These are phyloP conservation scores for Mycena olivaceomarginata DNA, from an alignment of 768 basidiomycete genomes.

Conservation along the genomic window DNA sequence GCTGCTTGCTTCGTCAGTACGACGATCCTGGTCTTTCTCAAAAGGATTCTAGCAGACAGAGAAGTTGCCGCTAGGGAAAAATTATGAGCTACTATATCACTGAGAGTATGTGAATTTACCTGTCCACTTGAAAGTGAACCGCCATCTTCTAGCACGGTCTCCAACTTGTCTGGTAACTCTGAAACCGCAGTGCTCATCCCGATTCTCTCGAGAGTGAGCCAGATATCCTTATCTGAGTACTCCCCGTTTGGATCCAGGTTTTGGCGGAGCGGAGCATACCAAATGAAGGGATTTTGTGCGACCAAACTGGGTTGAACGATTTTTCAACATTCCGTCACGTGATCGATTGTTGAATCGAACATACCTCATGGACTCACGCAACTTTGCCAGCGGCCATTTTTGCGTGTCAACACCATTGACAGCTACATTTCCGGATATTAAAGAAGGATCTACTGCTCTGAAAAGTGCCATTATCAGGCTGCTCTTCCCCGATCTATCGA, in stretches of 20 bases:
- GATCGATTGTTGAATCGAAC: background rate
- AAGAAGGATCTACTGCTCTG: slow-evolving; percentile 30
- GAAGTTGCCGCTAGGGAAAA: slow-evolving; percentile 13
- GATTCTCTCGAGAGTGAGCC: slow-evolving; percentile 30
- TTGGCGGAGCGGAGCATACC: slow-evolving; percentile 25
- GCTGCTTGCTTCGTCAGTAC: slow-evolving; percentile 29
- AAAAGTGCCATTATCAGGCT: slow-evolving; percentile 39
- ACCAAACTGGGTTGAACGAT: slow-evolving; percentile 20
- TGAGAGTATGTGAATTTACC: background rate
- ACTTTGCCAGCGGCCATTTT: slow-evolving; percentile 4
- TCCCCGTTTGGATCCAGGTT: slow-evolving; percentile 20
- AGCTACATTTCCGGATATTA: slow-evolving; percentile 22
- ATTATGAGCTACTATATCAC: background rate
- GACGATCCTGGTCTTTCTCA: slow-evolving; percentile 10
- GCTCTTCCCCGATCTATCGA: slow-evolving; percentile 26
- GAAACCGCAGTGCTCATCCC: slow-evolving; percentile 24
- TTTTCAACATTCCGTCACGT: background rate
- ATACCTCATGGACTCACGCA: slow-evolving; percentile 35
- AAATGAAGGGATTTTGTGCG: slow-evolving; percentile 38
- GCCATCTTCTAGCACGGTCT: slow-evolving; percentile 29
- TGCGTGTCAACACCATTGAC: slow-evolving; percentile 33
- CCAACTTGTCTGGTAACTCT: slow-evolving; percentile 33
- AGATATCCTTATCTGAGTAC: slow-evolving; percentile 24
- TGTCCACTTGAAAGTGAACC: slow-evolving; percentile 25
- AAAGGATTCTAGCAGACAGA: slow-evolving; percentile 27